Evolutionary conservation across 768 basidiomycete genomes (phyloP), one percentile per base, ranked within the genome.

Genomic region (Pholiota molesta): DNA sequence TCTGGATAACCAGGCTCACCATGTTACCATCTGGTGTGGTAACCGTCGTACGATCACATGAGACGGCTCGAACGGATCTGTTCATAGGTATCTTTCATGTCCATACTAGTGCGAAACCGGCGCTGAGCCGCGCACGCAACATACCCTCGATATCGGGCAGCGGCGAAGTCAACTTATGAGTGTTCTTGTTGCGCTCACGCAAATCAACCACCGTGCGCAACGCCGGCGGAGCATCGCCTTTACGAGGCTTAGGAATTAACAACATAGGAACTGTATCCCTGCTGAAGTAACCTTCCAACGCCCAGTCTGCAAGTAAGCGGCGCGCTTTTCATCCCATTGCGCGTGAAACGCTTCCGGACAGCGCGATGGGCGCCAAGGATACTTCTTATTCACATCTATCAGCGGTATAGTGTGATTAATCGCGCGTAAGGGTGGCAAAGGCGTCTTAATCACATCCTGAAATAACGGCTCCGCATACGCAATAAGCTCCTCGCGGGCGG

Each of bases 351-450:
- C 70, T 31, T 81, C 78, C 0, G 78, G 76, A 53, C 82, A 83
- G 11, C 65, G 33, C 0, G 78, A 71, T 0, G 70, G 69, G 0
- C 71, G 63, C 77, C 77, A 82, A 0, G 64, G 62, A 45, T 79
- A 78, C 0, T 49, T 60, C 28, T 65, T 67, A 1, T 60, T 49
- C 4, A 69, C 62, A 53, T 81, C 76, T 14, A 80, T 79, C 13
- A 83, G 61, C 0, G 74, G 76, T 2, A 83, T 81, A 0, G 59
- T 53, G 59, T 83, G 80, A 62, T 83, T 82, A 2, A 83, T 75
- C 0, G 58, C 75, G 0, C 75, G 23, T 0, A 79, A 44, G 0
- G 79, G 80, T 0, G 82, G 81, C 16, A 79, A 54, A 0, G 67
- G 69, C 0, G 72, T 75, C 3, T 77, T 6, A 6, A 3, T 29